Percentiles rank a stretch among this genome's conserved stretches.
These are phyloP conservation scores for Parmelia sp. DNA, from an alignment of 495 filamentous ascomycete species.

Conservation along the genomic window DNA sequence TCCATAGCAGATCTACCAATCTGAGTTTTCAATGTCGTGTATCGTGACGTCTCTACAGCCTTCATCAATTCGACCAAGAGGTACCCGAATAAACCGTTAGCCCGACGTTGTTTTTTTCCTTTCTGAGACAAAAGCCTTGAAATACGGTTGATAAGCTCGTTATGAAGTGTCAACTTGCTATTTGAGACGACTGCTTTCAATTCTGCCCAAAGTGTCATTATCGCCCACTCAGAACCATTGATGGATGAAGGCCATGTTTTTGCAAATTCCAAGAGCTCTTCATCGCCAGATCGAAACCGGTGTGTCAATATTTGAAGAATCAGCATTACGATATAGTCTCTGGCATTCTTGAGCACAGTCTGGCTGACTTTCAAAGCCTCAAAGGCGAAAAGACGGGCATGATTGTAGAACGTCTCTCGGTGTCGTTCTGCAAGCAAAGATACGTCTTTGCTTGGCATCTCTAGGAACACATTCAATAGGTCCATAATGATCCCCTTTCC, in stretches of 20 bases:
- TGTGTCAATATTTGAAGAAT: neutral
- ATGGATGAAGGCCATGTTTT: neutral
- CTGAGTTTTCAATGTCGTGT: neutral
- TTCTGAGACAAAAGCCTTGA: neutral
- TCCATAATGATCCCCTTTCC: neutral
- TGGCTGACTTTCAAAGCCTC: neutral
- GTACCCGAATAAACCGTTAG: neutral
- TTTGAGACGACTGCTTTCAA: neutral
- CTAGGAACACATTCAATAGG: neutral
- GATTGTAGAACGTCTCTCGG: neutral
- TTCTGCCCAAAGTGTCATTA: neutral
- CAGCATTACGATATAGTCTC: neutral
- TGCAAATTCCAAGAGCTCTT: neutral
- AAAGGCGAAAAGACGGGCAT: neutral
- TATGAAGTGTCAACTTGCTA: neutral
- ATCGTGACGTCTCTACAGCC: neutral
- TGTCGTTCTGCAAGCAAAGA: conserved; percentile 5
- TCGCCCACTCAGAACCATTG: neutral
- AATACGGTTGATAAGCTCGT: neutral
- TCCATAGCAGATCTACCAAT: neutral
- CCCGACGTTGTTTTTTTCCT: neutral
- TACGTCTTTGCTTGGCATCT: conserved; percentile 1
- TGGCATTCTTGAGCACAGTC: neutral
- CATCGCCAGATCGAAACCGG: neutral
- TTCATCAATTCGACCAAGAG: neutral